These are phyloP conservation scores for Phyllosticta ampelicida DNA, from an alignment of 2,329 filamentous ascomycete species.

Conservation along the genomic window DNA sequence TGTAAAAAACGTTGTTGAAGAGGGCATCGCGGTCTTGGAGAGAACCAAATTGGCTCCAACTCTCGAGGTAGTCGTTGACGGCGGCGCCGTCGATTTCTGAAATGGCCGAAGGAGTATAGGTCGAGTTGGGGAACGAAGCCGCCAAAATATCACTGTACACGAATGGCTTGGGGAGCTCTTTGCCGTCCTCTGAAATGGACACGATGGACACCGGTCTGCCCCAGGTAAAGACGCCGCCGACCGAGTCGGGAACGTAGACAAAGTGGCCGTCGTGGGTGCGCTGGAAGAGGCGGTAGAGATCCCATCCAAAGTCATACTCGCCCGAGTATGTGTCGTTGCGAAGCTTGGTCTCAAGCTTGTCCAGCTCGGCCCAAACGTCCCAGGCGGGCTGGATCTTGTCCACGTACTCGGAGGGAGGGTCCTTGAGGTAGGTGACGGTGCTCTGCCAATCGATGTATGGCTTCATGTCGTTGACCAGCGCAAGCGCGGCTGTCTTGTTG, in stretches of 20 bases:
- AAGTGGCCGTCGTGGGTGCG: slow-evolving; percentile 57
- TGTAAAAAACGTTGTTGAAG: slow-evolving; percentile 42
- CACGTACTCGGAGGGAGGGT: slow-evolving; percentile 36
- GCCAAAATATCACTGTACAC: slow-evolving; percentile 39
- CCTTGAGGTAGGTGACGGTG: slow-evolving; percentile 33
- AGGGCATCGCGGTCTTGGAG: slow-evolving; percentile 49
- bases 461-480: slow-evolving; percentile 31
- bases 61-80: slow-evolving; percentile 38
- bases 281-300: slow-evolving; percentile 41
- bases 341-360: slow-evolving; percentile 30
- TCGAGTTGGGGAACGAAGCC: slow-evolving; percentile 29
- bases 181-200: slow-evolving; percentile 49
- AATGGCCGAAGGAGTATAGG: slow-evolving; percentile 39
- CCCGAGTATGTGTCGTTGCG: slow-evolving; percentile 26
- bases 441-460: slow-evolving; percentile 39
- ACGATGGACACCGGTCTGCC: slow-evolving; percentile 42
- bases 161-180: slow-evolving; percentile 46
- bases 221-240: slow-evolving; percentile 42
- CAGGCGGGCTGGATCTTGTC: slow-evolving; percentile 35
- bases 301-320: slow-evolving; percentile 34
- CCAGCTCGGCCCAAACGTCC: slow-evolving; percentile 31
- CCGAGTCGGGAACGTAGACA: slow-evolving; percentile 42
- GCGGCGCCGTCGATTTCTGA: slow-evolving; percentile 47
- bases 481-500: slow-evolving; percentile 31
- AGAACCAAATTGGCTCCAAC: slow-evolving; percentile 36